phyloP scores from a whole-genome alignment of 129 eudicot species.

The Ambrosia trifida region DNA sequence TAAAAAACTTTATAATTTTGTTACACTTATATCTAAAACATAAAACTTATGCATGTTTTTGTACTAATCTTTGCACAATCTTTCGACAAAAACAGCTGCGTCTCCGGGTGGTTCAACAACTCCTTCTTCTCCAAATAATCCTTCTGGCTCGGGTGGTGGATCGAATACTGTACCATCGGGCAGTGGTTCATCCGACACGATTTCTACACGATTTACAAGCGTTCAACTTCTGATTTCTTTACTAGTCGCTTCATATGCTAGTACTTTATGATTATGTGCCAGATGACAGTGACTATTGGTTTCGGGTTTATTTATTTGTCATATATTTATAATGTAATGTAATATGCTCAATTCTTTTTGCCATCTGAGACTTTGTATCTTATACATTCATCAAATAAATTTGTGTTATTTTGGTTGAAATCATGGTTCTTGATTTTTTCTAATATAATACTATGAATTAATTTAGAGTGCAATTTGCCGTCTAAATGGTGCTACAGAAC shows the following conservation, averaged over 20 bases:
- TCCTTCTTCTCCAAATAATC: constrained; percentile 40
- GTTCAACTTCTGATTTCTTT: constrained; percentile 34
- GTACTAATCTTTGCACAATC: constrained; percentile 12
- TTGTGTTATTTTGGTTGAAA: background rate
- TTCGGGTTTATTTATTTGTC: background rate
- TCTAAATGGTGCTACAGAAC: too few species aligned
- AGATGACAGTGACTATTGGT: background rate
- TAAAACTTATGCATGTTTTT: background rate
- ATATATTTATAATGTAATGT: background rate
- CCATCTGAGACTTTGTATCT: background rate
- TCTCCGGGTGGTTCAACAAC: constrained; percentile 52
- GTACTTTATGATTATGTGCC: background rate
- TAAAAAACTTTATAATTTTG: background rate
- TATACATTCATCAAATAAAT: background rate
- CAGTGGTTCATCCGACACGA: constrained; percentile 48
- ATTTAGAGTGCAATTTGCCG: too few species aligned
- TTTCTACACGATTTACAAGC: constrained; percentile 31
- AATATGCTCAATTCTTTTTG: background rate
- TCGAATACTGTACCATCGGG: constrained; percentile 46
- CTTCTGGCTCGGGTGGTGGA: constrained; percentile 43
- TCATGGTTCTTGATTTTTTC: background rate
- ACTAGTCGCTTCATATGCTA: constrained; percentile 15
- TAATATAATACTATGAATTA: too few species aligned
- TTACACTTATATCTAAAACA: background rate
- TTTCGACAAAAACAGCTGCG: constrained; percentile 37